Evolutionary conservation across 495 filamentous ascomycete genomes (phyloP).

Genomic region (Ramalina intermedia): DNA sequence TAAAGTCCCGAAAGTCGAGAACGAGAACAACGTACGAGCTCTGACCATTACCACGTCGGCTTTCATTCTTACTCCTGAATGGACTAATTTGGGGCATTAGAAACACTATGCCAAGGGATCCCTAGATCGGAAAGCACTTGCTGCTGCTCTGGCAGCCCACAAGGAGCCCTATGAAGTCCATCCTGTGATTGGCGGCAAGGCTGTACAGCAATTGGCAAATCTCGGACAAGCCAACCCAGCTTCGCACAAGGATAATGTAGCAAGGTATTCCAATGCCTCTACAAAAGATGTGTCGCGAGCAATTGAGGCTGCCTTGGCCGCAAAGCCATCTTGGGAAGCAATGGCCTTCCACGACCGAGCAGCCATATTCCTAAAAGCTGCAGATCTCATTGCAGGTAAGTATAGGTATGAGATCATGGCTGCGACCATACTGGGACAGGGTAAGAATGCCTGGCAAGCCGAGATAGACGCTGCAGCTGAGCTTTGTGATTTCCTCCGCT

Average conservation of each 20-base stretch:
- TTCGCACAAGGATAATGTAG: constrained; percentile 51
- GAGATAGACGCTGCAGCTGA: constrained; percentile 94
- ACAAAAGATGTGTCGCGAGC: constrained; percentile 54
- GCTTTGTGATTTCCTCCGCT: constrained; percentile 71
- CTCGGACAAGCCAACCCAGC: constrained; percentile 56
- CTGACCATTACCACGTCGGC: not conserved
- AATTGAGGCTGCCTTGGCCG: constrained; percentile 66
- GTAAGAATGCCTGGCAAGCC: constrained; percentile 94
- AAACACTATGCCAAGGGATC: constrained; percentile 79
- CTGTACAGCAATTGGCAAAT: constrained; percentile 31
- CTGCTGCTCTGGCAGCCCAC: constrained; percentile 48
- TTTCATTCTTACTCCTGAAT: not conserved
- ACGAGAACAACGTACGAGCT: constrained; percentile 78
- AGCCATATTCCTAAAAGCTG: constrained; percentile 85
- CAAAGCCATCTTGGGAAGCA: constrained; percentile 69
- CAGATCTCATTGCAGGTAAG: constrained; percentile 74
- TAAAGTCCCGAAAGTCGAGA: constrained; percentile 73
- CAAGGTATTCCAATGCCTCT: constrained; percentile 59
- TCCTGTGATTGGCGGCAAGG: constrained; percentile 62
- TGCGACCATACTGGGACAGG: constrained; percentile 86
- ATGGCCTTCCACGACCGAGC: constrained; percentile 80
- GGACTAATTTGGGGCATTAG: constrained; percentile 25
- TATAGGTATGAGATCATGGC: constrained; percentile 92
- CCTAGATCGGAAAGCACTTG: constrained; percentile 56
- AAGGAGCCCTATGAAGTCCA: constrained; percentile 56